Base-by-base conservation (phyloP, 2,329 filamentous ascomycete species). In the Scopulariopsis brevicaulis region DNA sequence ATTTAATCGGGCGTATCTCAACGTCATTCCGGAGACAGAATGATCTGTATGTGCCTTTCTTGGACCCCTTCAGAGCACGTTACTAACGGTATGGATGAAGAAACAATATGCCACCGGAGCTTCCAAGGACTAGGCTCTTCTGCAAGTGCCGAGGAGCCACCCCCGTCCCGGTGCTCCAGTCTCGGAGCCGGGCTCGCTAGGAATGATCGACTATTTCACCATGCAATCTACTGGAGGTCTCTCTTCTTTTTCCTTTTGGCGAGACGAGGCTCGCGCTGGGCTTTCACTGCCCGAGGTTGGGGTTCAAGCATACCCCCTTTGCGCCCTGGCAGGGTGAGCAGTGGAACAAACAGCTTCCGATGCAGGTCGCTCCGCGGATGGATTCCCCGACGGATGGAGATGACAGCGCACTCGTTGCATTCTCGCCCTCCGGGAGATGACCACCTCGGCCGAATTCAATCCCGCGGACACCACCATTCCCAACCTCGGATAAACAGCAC, bases 21-120 rank as follows among this genome's bases (percentile, higher is more conserved):
- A n/a, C 56, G 51, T 24, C 56, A 40, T 48, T 46, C 56, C 25
- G 50, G 37, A 7, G 56, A 51, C 51, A 37, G 55, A 57, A 57
- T 6, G 32, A 28, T n/a, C 20, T 50, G 55, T 57, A 48, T 46
- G 51, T 34, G 18, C 56, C 20, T 50, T 7, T 48, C 8, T 24
- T 24, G 18, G 40, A 46, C 20, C 20, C 46, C 20, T 10, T 4
- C n/a, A 22, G 4, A 40, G 4, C 37, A 40, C 12, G 12, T 40
- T 40, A 40, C 37, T 40, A 40, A 40, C 37, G 37, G 37, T 18
- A 40, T 40, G 35, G 53, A 54, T 22, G 18, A n/a, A n/a, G 18
- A 46, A n/a, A 46, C n/a, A 18, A 7, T n/a, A n/a, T 46, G 40
- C n/a, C 40, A 14, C 15, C 3, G 40, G 15, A 46, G 15, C 6